Evolutionary conservation across 176 grass and related monocot genomes (phyloP).

Genomic region (Lolium perenne): DNA sequence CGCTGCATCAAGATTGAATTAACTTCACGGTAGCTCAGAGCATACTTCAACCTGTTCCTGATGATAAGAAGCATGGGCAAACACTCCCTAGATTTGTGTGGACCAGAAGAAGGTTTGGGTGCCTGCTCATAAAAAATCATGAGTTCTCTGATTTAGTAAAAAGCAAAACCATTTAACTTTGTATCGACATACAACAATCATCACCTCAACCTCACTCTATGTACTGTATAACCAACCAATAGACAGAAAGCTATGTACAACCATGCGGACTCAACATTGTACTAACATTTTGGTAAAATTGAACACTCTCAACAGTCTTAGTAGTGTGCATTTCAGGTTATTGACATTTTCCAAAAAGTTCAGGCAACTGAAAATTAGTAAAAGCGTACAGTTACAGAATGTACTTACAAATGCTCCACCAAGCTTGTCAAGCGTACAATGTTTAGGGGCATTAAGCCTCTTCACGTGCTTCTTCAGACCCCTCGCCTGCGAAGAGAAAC

Average conservation of each 20-base stretch:
- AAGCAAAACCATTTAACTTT: too few species aligned
- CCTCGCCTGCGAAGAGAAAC: background rate
- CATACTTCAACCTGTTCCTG: constrained; percentile 20
- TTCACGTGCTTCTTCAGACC: constrained; percentile 18
- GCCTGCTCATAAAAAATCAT: background rate
- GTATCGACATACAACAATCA: too few species aligned
- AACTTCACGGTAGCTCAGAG: constrained; percentile 8
- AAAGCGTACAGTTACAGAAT: background rate
- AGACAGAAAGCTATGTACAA: too few species aligned
- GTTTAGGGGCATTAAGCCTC: background rate
- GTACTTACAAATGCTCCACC: constrained; percentile 5
- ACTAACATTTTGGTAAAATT: too few species aligned
- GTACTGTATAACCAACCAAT: too few species aligned
- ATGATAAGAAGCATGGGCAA: background rate
- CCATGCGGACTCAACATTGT: too few species aligned
- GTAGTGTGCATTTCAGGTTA: background rate
- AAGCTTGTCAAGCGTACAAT: constrained; percentile 11
- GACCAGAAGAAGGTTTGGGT: constrained; percentile 7
- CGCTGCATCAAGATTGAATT: constrained; percentile 13
- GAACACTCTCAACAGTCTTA: too few species aligned
- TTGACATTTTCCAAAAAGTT: background rate
- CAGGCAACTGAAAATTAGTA: background rate
- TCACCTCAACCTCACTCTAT: too few species aligned
- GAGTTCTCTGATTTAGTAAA: too few species aligned
- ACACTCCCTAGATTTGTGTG: constrained; percentile 16